Conservation (phyloP, 257 asterid genomes). For the Orobanche coerulescens region DNA sequence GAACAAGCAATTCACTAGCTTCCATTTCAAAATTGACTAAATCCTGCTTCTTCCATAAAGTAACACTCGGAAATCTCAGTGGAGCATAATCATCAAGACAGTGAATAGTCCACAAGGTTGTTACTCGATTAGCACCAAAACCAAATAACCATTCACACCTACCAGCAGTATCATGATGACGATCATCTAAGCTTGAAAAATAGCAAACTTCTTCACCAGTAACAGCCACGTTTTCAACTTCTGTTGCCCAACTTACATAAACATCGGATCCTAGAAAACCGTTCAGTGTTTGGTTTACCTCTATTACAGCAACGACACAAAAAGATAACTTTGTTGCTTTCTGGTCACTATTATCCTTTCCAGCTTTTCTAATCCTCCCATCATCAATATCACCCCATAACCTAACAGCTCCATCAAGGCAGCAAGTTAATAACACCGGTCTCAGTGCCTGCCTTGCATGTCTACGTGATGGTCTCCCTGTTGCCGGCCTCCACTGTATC, state of each 20-base stretch:
- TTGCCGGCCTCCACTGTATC: conserved; percentile 94
- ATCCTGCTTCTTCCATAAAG: conserved; percentile 71
- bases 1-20: conserved; percentile 36
- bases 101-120: conserved; percentile 75
- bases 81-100: conserved; percentile 94
- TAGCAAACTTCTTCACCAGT: conserved; percentile 35
- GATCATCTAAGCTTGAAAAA: conserved; percentile 42
- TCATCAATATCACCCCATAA: conserved; percentile 91
- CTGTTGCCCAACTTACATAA: conserved; percentile 71
- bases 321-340: conserved; percentile 41
- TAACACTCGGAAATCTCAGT: conserved; percentile 84
- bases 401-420: conserved; percentile 84
- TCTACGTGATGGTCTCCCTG: conserved; percentile 44
- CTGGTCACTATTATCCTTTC: conserved; percentile 59
- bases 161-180: conserved; percentile 53
- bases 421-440: conserved; percentile 69
- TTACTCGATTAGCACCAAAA: conserved; percentile 53
- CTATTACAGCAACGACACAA: conserved; percentile 67
- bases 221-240: conserved; percentile 47
- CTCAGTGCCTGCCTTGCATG: conserved; percentile 41
- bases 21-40: conserved; percentile 32
- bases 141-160: conserved; percentile 92
- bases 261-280: conserved; percentile 64
- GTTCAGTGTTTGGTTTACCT: conserved; percentile 60
- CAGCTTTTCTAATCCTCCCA: conserved; percentile 58